Conservation (phyloP, 2,329 filamentous ascomycete genomes). For the Fusarium nurragi region DNA sequence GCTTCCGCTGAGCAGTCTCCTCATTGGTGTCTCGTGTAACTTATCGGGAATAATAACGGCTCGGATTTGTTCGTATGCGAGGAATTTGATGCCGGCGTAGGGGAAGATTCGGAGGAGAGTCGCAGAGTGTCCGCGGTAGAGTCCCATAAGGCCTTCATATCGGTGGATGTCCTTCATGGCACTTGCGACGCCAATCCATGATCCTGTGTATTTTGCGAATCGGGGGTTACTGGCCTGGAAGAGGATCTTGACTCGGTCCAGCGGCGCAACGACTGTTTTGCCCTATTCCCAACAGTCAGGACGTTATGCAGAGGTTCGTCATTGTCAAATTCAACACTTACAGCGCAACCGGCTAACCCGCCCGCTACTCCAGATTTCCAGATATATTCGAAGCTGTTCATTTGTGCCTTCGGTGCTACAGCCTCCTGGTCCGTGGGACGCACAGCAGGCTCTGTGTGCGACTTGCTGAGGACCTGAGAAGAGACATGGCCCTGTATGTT, state of each 20-base stretch:
- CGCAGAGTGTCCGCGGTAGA: constrained; percentile 94
- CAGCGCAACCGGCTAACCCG: constrained; percentile 89
- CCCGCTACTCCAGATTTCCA: constrained; percentile 86
- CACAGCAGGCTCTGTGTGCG: constrained; percentile 52
- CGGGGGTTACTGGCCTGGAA: constrained; percentile 96
- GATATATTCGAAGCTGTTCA: constrained; percentile 82
- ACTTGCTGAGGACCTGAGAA: constrained; percentile 31
- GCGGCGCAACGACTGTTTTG: constrained; percentile 93
- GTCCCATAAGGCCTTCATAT: constrained; percentile 75
- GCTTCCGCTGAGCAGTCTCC: constrained; percentile 78
- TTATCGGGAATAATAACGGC: constrained; percentile 75
- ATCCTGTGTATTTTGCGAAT: constrained; percentile 91
- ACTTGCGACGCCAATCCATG: constrained; percentile 83
- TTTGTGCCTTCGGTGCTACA: constrained; percentile 57
- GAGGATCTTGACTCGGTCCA: constrained; percentile 98
- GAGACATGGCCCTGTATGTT: constrained; percentile 45
- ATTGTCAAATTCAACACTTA: constrained; percentile 58
- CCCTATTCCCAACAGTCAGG: constrained; percentile 63
- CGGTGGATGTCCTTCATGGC: constrained; percentile 86
- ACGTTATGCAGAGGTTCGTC: not conserved
- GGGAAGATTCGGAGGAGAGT: constrained; percentile 95
- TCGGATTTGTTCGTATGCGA: constrained; percentile 96
- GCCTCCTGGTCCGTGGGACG: constrained; percentile 60
- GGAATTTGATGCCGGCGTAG: constrained; percentile 97
- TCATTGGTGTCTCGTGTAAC: constrained; percentile 80